Base-by-base conservation (phyloP, 495 filamentous ascomycete species). In the Chaetomium tenue region DNA sequence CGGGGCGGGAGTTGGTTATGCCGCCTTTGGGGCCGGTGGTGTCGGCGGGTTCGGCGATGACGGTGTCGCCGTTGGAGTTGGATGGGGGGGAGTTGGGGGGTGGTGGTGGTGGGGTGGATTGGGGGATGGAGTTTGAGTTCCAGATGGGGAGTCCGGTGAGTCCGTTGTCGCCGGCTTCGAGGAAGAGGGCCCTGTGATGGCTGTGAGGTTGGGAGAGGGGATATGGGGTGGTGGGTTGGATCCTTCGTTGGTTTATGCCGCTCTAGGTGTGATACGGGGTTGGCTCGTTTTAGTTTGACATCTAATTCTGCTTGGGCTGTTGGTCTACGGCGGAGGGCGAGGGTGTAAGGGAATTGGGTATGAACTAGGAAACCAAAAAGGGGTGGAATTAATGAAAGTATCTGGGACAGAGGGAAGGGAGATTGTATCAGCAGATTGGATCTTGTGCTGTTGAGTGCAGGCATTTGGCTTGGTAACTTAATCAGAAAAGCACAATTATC, bases 61-160 rank as follows among this genome's bases (percentile, higher is more conserved):
- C 20, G 12, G 28, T 65, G 23, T 65, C 52, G 53, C 63, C 63
- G 22, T 16, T 62, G 9, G 59, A 61, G 18, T 39, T 60, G 63
- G 57, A 60, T 25, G 9, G 2, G 23, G 12, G 18, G n/a, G 56
- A 48, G 63, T 40, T 48, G 15, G 11, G 12, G 13, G 12, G 18
- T 28, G 55, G 37, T 25, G 39, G 20, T 44, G 55, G 55, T 46
- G 55, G 26, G 51, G 28, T n/a, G 63, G 30, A 40, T 48, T 37
- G n/a, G 58, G 58, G 61, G n/a, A 37, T 57, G 58, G 57, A 61
- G 12, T 60, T 65, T 28, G 48, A 61, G n/a, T 60, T 66, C 12
- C 52, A 62, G 64, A 20, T 68, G 13, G 56, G 56, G 16, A 64
- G 61, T n/a, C 64, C 64, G 9, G 61, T 69, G 11, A 66, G 64